Evolutionary conservation across 805 yeast species (phyloP).

Genomic region (Diddensiella santjacobensis): DNA sequence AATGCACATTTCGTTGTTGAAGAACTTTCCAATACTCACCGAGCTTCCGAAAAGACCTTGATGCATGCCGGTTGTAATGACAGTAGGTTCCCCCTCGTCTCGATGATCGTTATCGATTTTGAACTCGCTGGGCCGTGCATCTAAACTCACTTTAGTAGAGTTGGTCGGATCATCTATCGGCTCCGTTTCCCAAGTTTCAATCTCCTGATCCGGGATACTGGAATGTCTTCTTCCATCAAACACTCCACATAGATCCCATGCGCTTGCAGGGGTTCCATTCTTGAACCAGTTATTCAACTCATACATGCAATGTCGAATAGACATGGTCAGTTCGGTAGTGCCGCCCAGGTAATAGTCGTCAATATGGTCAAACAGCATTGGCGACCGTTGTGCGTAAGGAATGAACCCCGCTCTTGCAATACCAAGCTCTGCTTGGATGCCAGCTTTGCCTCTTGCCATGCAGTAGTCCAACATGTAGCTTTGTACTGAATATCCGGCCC

Average conservation of each 20-base stretch:
- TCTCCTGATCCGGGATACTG: constrained; percentile 9
- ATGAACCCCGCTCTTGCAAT: constrained; percentile 32
- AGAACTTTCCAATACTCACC: constrained; percentile 42
- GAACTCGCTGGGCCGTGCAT: background rate
- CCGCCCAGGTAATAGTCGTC: constrained; percentile 55
- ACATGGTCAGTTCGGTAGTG: constrained; percentile 42
- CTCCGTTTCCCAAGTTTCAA: background rate
- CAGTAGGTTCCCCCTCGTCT: constrained; percentile 11
- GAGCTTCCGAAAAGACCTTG: constrained; percentile 47
- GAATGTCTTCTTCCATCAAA: constrained; percentile 30
- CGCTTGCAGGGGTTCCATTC: constrained; percentile 23
- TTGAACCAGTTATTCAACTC: constrained; percentile 43
- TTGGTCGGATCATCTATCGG: background rate
- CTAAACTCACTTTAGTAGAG: background rate
- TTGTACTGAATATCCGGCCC: constrained; percentile 38
- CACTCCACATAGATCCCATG: constrained; percentile 36
- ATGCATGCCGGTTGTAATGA: constrained; percentile 19
- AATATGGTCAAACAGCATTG: constrained; percentile 40
- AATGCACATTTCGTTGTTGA: constrained; percentile 37
- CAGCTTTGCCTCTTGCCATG: constrained; percentile 53
- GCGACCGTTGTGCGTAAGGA: constrained; percentile 40
- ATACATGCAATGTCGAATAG: constrained; percentile 39
- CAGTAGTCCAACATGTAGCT: constrained; percentile 43
- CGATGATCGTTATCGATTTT: background rate
- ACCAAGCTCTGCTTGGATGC: constrained; percentile 44